Base-by-base conservation (phyloP, 495 filamentous ascomycete genomes). In the Penicillium ochrochloron region DNA sequence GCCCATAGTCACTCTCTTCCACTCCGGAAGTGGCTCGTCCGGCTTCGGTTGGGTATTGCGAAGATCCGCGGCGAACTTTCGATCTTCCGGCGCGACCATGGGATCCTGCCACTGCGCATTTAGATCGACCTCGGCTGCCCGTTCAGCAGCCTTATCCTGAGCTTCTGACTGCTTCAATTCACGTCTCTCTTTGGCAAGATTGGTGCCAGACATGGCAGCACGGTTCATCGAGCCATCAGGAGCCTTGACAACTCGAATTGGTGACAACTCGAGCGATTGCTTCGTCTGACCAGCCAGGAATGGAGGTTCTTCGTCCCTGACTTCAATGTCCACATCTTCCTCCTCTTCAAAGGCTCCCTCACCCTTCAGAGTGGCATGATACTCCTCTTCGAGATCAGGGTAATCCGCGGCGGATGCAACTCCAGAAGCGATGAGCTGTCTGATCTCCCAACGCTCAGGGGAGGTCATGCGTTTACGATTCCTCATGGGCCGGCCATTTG, bases 281-380 rank as follows among this genome's bases (percentile, higher is more conserved):
- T 97, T 97, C 2, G 95, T 99, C 77, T 98, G 96, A 2, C 95
- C 95, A 10, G 92, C 92, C 48, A 99, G 76, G 83, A 99, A 99
- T 0, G 96, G 96, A 15, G 95, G 95, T 68, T 99, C 95, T 69
- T 98, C 96, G 64, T 97, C 96, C 70, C 88, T 84, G 51, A 99
- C 90, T 75, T 99, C 95, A 66, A 99, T 99, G 75, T 99, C 95
- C 10, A 98, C 85, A 74, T 99, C 95, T 77, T 97, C 93, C 78
- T 99, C 95, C 63, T 97, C 86, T 73, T 97, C 94, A 75, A 97
- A 93, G 21, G 90, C 87, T 14, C 90, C 92, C 68, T 95, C 91
- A 3, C 93, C 95, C 52, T 88, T 89, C 19, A 97, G 78, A 0
- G 92, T 93, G 17, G 91, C 90, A 63, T 97, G 87, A 76, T 97